Evolutionary conservation across 345 rosid genomes (phyloP).

Genomic region (Hypericum perforatum): DNA sequence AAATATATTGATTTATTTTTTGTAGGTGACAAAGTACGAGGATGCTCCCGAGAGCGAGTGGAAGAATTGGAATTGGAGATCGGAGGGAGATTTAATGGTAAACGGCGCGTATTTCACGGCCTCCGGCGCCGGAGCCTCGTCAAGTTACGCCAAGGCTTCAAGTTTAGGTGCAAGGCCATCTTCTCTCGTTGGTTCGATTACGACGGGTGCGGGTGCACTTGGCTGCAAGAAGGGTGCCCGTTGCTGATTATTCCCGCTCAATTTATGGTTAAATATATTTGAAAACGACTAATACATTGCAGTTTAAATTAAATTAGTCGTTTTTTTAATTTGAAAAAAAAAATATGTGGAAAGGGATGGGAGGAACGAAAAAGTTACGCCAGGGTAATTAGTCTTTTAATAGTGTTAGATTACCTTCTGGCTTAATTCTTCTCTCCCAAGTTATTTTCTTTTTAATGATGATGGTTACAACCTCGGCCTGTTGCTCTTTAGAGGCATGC

Average conservation of each 20-base stretch:
- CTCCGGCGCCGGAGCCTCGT: slow-evolving; percentile 21
- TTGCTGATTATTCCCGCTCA: slow-evolving; percentile 26
- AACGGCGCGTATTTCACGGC: slow-evolving; percentile 22
- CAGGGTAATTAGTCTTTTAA: background rate
- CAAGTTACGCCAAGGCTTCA: slow-evolving; percentile 23
- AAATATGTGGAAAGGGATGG: background rate
- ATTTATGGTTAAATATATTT: background rate
- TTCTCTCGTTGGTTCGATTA: slow-evolving; percentile 18
- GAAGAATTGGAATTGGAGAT: slow-evolving; percentile 27
- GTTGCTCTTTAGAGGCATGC: slow-evolving; percentile 30
- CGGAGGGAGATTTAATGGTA: slow-evolving; percentile 20
- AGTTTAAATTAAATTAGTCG: background rate
- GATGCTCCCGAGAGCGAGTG: slow-evolving; percentile 24
- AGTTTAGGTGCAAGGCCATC: slow-evolving; percentile 23
- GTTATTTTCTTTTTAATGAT: slow-evolving; percentile 11
- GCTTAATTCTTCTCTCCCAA: background rate
- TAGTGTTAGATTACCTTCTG: slow-evolving; percentile 8
- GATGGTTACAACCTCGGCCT: slow-evolving; percentile 49
- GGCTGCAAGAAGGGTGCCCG: slow-evolving; percentile 16
- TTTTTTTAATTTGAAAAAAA: too few relatives aligned
- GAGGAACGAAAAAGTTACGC: slow-evolving; percentile 12
- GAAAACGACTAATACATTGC: too few relatives aligned
- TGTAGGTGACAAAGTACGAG: slow-evolving; percentile 23
- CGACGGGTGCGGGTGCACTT: slow-evolving; percentile 13
- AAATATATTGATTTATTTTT: background rate